Conservation (phyloP, 352 stramenopile genomes). For the Pythium myriotylum region DNA sequence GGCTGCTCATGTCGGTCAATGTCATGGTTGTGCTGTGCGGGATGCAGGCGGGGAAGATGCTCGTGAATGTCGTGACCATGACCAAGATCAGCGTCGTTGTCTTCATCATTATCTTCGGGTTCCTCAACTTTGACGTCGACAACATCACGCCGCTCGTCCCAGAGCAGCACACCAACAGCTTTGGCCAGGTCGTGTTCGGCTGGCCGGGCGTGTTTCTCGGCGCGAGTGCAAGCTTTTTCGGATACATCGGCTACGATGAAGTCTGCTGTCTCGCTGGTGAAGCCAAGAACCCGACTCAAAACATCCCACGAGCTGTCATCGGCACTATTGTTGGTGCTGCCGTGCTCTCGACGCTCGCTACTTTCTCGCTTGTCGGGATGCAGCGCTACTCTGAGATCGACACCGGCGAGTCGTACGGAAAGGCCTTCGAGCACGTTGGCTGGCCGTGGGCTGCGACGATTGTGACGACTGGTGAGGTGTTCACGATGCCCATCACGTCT, state of each 20-base stretch:
- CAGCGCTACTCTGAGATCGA: conserved; percentile 86
- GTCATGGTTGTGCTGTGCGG: conserved; percentile 77
- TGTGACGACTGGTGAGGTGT: conserved; percentile 89
- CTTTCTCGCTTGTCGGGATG: conserved; percentile 93
- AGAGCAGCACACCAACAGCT: conserved; percentile 25
- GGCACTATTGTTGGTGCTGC: conserved; percentile 87
- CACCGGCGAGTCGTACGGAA: conserved; percentile 64
- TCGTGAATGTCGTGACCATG: conserved; percentile 91
- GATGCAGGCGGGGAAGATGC: conserved; percentile 86
- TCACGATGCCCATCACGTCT: conserved; percentile 95
- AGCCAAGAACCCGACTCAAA: conserved; percentile 80
- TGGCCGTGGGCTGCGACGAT: conserved; percentile 80
- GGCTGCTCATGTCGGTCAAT: conserved; percentile 70
- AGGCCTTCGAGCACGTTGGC: conserved; percentile 69
- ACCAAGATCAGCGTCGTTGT: conserved; percentile 90
- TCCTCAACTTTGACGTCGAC: conserved; percentile 74
- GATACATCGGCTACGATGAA: conserved; percentile 97
- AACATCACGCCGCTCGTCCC: conserved; percentile 91
- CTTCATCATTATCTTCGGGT: conserved; percentile 92
- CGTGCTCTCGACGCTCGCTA: conserved; percentile 82
- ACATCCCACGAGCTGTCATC: conserved; percentile 90
- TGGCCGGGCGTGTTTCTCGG: conserved; percentile 86
- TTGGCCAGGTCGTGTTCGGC: conserved; percentile 57
- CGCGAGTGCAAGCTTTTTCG: conserved; percentile 94
- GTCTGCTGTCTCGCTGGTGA: conserved; percentile 93